phyloP scores from a whole-genome alignment of 140 eudicot genomes.

The Cichorium intybus region DNA sequence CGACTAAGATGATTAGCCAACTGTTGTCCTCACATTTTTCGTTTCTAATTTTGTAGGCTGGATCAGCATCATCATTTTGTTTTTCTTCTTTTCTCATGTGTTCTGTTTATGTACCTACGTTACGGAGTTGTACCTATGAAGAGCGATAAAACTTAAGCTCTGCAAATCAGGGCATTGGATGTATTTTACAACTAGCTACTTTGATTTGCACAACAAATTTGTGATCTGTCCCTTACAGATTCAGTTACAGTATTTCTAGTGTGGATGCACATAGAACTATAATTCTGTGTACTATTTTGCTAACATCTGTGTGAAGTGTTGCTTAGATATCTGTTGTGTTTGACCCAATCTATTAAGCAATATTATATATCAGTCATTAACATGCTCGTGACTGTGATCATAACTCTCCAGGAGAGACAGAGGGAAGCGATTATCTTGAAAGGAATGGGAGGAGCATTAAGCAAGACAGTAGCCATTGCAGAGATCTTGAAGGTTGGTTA shows the following conservation, averaged over 20 bases:
- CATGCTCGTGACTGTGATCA: neutral
- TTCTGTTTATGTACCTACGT: no score
- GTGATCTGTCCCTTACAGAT: no score
- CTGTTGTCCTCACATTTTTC: neutral
- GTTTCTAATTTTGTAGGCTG: neutral
- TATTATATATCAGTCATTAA: neutral
- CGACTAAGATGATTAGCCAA: no score
- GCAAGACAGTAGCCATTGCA: conserved; percentile 90
- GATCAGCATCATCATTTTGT: neutral
- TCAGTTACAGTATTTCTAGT: no score
- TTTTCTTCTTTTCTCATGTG: neutral
- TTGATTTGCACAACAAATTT: no score
- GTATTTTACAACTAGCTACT: no score
- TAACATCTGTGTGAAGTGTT: no score
- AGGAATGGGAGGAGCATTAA: conserved; percentile 98
- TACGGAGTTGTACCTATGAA: no score
- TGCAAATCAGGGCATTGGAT: neutral
- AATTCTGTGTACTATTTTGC: no score
- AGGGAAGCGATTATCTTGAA: conserved; percentile 77
- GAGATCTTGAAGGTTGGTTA: conserved; percentile 74
- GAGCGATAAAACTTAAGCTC: no score
- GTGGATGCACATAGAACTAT: no score
- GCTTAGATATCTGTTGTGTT: no score
- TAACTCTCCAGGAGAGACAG: conserved; percentile 50
- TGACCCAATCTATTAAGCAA: neutral